Evolutionary conservation across 1,284 basidiomycete species (phyloP).

Genomic region (Apiotrichum mycotoxinovorans): DNA sequence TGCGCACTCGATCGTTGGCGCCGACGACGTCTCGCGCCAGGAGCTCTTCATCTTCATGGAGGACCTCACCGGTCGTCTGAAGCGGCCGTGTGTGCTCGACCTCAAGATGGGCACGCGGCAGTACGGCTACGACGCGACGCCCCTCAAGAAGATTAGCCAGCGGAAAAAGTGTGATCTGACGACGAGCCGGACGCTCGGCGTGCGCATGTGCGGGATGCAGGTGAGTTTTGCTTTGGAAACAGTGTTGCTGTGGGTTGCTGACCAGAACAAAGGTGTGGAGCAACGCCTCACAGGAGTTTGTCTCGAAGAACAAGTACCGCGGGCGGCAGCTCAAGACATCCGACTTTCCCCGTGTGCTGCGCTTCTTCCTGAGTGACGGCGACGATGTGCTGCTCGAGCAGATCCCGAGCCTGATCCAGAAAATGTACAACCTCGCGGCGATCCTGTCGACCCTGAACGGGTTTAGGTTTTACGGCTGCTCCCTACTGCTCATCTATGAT

Average conservation of each 20-base stretch:
- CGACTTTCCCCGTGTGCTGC: conserved; percentile 78
- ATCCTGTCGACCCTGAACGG: conserved; percentile 84
- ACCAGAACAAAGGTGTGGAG: conserved; percentile 73
- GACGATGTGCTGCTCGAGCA: conserved; percentile 80
- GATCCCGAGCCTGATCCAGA: conserved; percentile 84
- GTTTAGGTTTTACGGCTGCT: conserved; percentile 97
- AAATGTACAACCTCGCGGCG: conserved; percentile 87
- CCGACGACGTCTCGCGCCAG: conserved; percentile 67
- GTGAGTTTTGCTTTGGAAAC: conserved; percentile 55
- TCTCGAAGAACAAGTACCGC: conserved; percentile 94
- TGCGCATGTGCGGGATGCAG: conserved; percentile 98
- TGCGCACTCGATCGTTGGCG: conserved; percentile 8
- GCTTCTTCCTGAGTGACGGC: conserved; percentile 82
- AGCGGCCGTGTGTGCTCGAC: conserved; percentile 92
- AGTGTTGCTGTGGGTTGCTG: neutral
- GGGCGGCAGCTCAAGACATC: conserved; percentile 82
- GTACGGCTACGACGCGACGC: conserved; percentile 92
- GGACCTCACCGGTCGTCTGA: conserved; percentile 91
- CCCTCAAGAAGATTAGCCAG: conserved; percentile 93
- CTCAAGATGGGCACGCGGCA: conserved; percentile 99
- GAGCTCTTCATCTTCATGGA: conserved; percentile 99
- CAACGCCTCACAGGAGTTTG: conserved; percentile 71
- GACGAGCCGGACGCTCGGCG: conserved; percentile 84
- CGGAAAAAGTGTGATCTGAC: conserved; percentile 97
- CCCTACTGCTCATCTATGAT: conserved; percentile 94